Conservation (phyloP, 164 flowering plant genomes). For the Vitis vinifera region DNA sequence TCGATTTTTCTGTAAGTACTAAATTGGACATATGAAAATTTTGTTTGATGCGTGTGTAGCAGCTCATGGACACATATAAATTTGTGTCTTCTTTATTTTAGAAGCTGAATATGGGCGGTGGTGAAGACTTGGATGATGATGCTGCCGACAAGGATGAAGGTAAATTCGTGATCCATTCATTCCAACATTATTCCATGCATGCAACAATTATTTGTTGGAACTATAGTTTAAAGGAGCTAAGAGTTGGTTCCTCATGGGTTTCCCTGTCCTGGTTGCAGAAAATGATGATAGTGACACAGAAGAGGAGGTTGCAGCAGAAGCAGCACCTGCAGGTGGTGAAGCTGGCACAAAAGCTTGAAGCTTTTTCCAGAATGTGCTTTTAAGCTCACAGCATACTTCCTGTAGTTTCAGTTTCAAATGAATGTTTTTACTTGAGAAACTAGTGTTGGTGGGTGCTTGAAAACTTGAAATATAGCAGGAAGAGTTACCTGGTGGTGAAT, state of each 20-base stretch:
- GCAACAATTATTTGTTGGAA: too few species aligned
- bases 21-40: not conserved
- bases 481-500: too few species aligned
- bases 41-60: not conserved
- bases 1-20: constrained; percentile 61
- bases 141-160: constrained; percentile 9
- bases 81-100: not conserved
- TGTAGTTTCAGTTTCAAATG: too few species aligned
- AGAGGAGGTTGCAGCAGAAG: constrained; percentile 10
- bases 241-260: too few species aligned
- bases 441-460: too few species aligned
- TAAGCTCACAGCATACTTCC: not conserved
- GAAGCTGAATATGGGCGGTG: constrained; percentile 21
- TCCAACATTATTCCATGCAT: too few species aligned
- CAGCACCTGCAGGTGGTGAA: constrained; percentile 6
- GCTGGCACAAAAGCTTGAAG: constrained; percentile 11
- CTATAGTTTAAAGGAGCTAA: too few species aligned
- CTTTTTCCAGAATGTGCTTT: not conserved
- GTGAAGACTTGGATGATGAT: constrained; percentile 7
- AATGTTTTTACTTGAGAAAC: too few species aligned
- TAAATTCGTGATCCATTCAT: not conserved
- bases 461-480: too few species aligned
- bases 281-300: constrained; percentile 20
- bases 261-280: too few species aligned
- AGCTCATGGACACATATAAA: not conserved